A percentile compares a stretch with the other conserved stretches of the same genome.
phyloP scores from a whole-genome alignment of 1,284 basidiomycete species.

The Erythrobasidium hasegawianum region DNA sequence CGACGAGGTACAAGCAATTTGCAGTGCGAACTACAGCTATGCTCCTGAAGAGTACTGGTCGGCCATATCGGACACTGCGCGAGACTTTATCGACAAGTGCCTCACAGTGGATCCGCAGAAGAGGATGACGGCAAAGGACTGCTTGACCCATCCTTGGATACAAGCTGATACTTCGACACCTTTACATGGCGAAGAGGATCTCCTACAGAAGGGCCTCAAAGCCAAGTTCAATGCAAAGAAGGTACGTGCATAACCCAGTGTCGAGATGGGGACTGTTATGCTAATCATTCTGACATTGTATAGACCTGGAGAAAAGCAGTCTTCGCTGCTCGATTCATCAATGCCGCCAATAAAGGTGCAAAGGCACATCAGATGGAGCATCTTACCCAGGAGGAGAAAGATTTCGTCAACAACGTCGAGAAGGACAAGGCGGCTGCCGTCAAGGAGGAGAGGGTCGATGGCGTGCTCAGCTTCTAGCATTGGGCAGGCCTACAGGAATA shows the following conservation, averaged over 20 bases:
- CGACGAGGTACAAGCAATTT: slow-evolving; percentile 67
- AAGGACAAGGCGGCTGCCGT: slow-evolving; percentile 77
- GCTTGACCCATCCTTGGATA: slow-evolving; percentile 76
- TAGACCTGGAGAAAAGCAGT: slow-evolving; percentile 75
- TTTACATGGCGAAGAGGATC: slow-evolving; percentile 39
- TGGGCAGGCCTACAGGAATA: not conserved
- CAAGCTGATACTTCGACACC: slow-evolving; percentile 43
- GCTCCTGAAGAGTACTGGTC: slow-evolving; percentile 58
- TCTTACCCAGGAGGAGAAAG: slow-evolving; percentile 52
- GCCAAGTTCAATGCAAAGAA: slow-evolving; percentile 83
- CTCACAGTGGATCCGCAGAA: slow-evolving; percentile 73
- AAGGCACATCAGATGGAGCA: slow-evolving; percentile 51
- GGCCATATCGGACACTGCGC: slow-evolving; percentile 65
- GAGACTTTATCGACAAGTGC: slow-evolving; percentile 73
- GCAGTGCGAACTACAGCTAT: slow-evolving; percentile 84
- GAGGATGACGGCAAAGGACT: slow-evolving; percentile 65
- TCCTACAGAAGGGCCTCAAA: slow-evolving; percentile 61
- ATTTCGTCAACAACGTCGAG: slow-evolving; percentile 62
- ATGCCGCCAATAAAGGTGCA: slow-evolving; percentile 68
- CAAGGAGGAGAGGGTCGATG: slow-evolving; percentile 49
- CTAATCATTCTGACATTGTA: slow-evolving; percentile 2
- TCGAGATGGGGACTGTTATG: too few species aligned
- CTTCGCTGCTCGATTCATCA: slow-evolving; percentile 68
- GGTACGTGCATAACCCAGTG: slow-evolving; percentile 62
- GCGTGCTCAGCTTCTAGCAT: slow-evolving; percentile 14